Conservation (phyloP, 306 rosid species). For the Ceratonia siliqua region DNA sequence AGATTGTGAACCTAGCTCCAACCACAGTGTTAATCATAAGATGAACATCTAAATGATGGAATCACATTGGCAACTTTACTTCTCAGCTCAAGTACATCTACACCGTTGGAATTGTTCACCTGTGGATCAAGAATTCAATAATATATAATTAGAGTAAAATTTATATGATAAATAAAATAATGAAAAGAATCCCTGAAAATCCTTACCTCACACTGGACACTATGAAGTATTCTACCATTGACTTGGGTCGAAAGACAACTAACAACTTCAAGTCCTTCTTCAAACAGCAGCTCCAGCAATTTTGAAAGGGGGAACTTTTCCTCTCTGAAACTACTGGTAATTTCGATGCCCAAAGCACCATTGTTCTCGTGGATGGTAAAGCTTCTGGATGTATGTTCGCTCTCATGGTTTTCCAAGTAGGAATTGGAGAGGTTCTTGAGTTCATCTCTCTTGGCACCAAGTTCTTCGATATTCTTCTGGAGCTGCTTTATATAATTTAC, state of each 20-base stretch:
- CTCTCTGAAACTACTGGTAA: slow-evolving; percentile 32
- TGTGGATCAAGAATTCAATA: slow-evolving; percentile 32
- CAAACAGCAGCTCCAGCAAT: slow-evolving; percentile 40
- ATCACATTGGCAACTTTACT: slow-evolving; percentile 47
- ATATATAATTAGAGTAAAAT: neutral
- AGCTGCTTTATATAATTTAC: slow-evolving; percentile 58
- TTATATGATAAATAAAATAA: neutral
- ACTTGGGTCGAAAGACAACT: slow-evolving; percentile 46
- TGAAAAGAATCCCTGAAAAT: neutral
- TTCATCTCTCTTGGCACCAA: slow-evolving; percentile 47
- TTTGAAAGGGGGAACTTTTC: slow-evolving; percentile 39
- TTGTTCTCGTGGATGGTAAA: slow-evolving; percentile 42
- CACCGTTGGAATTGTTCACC: slow-evolving; percentile 39
- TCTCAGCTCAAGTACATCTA: slow-evolving; percentile 47
- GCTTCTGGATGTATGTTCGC: neutral
- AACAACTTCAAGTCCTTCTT: slow-evolving; percentile 51
- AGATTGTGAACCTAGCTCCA: slow-evolving; percentile 14
- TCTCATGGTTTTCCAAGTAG: slow-evolving; percentile 2
- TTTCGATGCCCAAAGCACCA: slow-evolving; percentile 47
- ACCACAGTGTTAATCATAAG: slow-evolving; percentile 24
- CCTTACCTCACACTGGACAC: slow-evolving; percentile 58
- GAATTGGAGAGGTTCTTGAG: slow-evolving; percentile 34
- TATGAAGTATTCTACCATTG: slow-evolving; percentile 52
- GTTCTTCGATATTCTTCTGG: slow-evolving; percentile 46
- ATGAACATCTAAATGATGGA: slow-evolving; percentile 31